Conservation (phyloP, 768 basidiomycete genomes). For the Termitomyces sp. region DNA sequence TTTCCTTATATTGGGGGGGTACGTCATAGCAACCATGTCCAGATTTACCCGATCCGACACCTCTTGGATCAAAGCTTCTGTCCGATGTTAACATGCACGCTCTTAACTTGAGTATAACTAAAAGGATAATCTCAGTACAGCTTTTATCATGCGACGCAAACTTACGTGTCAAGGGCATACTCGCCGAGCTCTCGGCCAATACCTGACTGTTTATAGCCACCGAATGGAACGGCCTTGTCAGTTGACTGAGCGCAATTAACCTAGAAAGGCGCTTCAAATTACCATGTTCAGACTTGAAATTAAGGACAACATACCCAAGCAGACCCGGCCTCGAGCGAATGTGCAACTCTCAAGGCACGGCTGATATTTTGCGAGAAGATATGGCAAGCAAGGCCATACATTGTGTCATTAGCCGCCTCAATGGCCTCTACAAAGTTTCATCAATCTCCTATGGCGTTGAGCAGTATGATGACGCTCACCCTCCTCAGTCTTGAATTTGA, state of each 20-base stretch:
- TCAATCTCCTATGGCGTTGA: constrained; percentile 10
- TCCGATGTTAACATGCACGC: constrained; percentile 15
- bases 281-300: background rate
- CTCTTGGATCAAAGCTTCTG: too few species aligned
- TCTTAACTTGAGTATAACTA: constrained; percentile 19
- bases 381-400: constrained; percentile 15
- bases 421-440: constrained; percentile 15
- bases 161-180: constrained; percentile 21
- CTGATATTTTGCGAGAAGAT: constrained; percentile 18
- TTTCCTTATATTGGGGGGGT: too few species aligned
- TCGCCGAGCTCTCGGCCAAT: constrained; percentile 21
- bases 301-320: constrained; percentile 14
- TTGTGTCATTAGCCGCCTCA: constrained; percentile 16
- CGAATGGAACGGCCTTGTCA: constrained; percentile 17
- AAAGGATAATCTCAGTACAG: background rate
- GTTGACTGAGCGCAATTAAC: constrained; percentile 15
- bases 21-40: too few species aligned
- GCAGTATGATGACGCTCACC: constrained; percentile 11
- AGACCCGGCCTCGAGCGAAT: constrained; percentile 18
- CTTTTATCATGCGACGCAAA: constrained; percentile 6
- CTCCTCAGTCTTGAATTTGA: constrained; percentile 61
- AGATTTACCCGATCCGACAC: too few species aligned
- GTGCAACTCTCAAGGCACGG: constrained; percentile 18
- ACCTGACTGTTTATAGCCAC: constrained; percentile 22
- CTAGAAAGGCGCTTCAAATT: background rate